phyloP scores from a whole-genome alignment of 2,329 filamentous ascomycete species.

The Cyphellophora attinorum region DNA sequence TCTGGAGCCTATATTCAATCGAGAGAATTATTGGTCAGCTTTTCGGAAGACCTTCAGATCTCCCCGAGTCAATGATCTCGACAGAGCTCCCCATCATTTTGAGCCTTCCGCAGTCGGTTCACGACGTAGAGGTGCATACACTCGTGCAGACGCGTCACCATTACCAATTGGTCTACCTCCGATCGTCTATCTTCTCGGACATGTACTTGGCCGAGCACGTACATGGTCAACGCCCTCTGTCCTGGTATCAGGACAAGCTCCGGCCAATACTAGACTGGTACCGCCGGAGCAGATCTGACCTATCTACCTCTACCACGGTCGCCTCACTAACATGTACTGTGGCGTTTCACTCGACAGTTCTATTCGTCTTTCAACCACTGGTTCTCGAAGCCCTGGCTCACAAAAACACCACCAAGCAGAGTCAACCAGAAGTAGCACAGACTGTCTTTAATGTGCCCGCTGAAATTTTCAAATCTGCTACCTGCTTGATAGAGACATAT shows the following conservation, averaged over 20 bases:
- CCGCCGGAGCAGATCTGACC: too few species aligned
- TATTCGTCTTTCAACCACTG: constrained; percentile 21
- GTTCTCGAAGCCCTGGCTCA: constrained; percentile 12
- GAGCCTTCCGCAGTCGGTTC: not conserved
- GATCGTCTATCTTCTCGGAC: constrained; percentile 22
- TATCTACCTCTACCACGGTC: constrained; percentile 10
- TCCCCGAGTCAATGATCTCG: constrained; percentile 24
- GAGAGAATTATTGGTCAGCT: constrained; percentile 25
- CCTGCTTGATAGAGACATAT: constrained; percentile 18
- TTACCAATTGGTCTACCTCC: constrained; percentile 22
- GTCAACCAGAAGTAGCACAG: not conserved
- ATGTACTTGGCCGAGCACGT: constrained; percentile 16
- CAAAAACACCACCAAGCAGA: too few species aligned
- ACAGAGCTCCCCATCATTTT: constrained; percentile 23
- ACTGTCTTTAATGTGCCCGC: too few species aligned
- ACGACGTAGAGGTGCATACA: constrained; percentile 5
- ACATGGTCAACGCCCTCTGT: too few species aligned
- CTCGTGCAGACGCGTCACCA: constrained; percentile 19
- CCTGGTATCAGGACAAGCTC: constrained; percentile 8
- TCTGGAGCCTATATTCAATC: constrained; percentile 25
- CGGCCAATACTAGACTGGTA: constrained; percentile 9
- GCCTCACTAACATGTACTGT: constrained; percentile 9
- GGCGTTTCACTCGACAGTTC: constrained; percentile 20
- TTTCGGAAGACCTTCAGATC: constrained; percentile 24
- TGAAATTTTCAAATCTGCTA: constrained; percentile 19